Conservation (phyloP, 352 stramenopile species). For the Pythium dissotocum region DNA sequence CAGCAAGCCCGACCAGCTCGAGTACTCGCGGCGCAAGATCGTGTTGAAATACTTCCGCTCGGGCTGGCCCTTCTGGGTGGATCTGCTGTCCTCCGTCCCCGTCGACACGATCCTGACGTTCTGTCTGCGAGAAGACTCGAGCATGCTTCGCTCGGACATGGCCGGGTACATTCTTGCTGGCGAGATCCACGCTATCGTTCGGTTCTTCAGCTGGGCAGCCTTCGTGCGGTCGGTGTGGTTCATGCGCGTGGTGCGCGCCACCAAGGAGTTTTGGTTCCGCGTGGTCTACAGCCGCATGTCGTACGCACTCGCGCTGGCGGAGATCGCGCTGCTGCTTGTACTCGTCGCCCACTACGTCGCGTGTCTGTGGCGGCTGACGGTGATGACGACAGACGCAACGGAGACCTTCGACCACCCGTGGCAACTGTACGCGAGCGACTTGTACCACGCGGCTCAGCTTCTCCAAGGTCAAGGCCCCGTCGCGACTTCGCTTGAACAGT, state of each 20-base stretch:
- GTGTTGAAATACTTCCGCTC: slow-evolving; percentile 11
- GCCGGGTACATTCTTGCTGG: slow-evolving; percentile 6
- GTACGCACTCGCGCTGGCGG: slow-evolving; percentile 18
- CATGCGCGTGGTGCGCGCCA: slow-evolving; percentile 23
- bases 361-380: slow-evolving; percentile 34
- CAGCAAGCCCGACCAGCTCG: slow-evolving; percentile 20
- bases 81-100: slow-evolving; percentile 24
- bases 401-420: slow-evolving; percentile 8
- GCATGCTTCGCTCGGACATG: slow-evolving; percentile 5
- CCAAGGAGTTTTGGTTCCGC: slow-evolving; percentile 26
- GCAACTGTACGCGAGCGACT: slow-evolving; percentile 22
- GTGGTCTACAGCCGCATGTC: slow-evolving; percentile 22
- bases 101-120: slow-evolving; percentile 24
- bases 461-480: slow-evolving; percentile 20
- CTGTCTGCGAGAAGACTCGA: neutral
- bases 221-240: slow-evolving; percentile 27
- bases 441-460: slow-evolving; percentile 24
- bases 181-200: slow-evolving; percentile 16
- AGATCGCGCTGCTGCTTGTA: slow-evolving; percentile 32
- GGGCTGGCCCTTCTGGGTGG: slow-evolving; percentile 25
- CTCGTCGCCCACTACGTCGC: slow-evolving; percentile 35
- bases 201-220: slow-evolving; percentile 25
- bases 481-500: slow-evolving; percentile 3
- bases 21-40: slow-evolving; percentile 24
- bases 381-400: slow-evolving; percentile 1